Evolutionary conservation across 73 alveolate genomes (phyloP), one percentile per base, ranked within the genome.

Genomic region (Halteria grandinella): DNA sequence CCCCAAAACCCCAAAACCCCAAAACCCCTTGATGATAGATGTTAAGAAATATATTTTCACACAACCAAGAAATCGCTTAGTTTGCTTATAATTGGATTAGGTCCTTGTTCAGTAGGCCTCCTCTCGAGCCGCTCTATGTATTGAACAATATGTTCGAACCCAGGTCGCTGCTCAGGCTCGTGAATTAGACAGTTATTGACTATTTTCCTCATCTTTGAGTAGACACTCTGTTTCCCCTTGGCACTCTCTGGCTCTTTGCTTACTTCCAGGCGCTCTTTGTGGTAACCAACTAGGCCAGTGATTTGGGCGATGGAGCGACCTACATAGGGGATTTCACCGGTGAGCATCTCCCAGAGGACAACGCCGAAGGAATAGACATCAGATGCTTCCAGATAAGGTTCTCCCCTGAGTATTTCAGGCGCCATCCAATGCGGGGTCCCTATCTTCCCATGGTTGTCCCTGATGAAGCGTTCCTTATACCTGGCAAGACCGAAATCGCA

Each of bases 401-500:
- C 85, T 17, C 90, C 81, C 45, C 88, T 55, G 28, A 87, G 64
- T 14, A 87, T 87, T 60, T 87, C 95, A 23, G 95, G 95, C 0
- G 95, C 90, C 95, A 87, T 87, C 89, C 89, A 87, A 78, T 78
- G 91, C 33, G 91, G 89, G 7, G 91, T 87, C 29, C 87, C 95
- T 11, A 87, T 71, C 57, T 83, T 87, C 27, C 91, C 95, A 20
- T 73, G 87, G 23, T 83, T 83, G 49, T 83, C 87, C n/a, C 43
- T 20, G 43, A 32, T 23, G 33, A 79, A 47, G 66, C 71, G 75
- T 18, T 78, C 82, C 50, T 77, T 88, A 62, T 88, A 80, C 58
- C 94, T 58, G 17, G 98, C 91, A 0, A 95, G 75, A 5, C 99
- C 99, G 66, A 95, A 95, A 74, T 95, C 99, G 57, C 97, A 89